Evolutionary conservation across 495 filamentous ascomycete genomes (phyloP).

Genomic region (Lasiosphaeria hispida): DNA sequence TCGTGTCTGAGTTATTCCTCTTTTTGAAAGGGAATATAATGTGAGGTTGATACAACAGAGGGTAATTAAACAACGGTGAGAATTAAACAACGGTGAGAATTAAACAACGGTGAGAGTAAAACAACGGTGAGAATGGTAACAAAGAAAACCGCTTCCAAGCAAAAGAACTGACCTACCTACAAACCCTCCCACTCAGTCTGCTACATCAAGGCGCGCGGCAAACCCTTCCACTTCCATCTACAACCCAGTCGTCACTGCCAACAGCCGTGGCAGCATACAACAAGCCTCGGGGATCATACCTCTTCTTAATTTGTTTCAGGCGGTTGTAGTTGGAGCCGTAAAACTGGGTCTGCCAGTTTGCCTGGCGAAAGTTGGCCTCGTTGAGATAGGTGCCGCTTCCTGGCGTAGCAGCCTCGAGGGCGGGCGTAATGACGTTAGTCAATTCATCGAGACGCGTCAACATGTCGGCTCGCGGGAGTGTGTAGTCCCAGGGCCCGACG

Average conservation of each 20-base stretch:
- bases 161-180: too few species aligned
- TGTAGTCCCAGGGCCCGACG: conserved; percentile 40
- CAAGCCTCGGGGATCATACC: conserved; percentile 48
- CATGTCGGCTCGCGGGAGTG: conserved; percentile 19
- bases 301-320: conserved; percentile 46
- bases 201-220: not conserved
- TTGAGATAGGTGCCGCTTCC: conserved; percentile 46
- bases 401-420: conserved; percentile 22
- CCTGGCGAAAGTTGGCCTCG: conserved; percentile 51
- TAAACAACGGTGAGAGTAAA: too few species aligned
- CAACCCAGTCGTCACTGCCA: conserved; percentile 50
- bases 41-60: too few species aligned
- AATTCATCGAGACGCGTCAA: conserved; percentile 9
- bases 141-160: too few species aligned
- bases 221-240: not conserved
- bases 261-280: conserved; percentile 54
- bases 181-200: not conserved
- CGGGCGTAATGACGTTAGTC: not conserved
- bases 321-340: conserved; percentile 54
- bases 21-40: too few species aligned
- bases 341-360: conserved; percentile 57
- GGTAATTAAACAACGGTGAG: too few species aligned
- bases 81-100: too few species aligned
- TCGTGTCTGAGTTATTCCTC: too few species aligned
- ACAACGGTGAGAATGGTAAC: too few species aligned